Evolutionary conservation across 179 eudicot species (phyloP).

Genomic region (Dionaea muscipula): DNA sequence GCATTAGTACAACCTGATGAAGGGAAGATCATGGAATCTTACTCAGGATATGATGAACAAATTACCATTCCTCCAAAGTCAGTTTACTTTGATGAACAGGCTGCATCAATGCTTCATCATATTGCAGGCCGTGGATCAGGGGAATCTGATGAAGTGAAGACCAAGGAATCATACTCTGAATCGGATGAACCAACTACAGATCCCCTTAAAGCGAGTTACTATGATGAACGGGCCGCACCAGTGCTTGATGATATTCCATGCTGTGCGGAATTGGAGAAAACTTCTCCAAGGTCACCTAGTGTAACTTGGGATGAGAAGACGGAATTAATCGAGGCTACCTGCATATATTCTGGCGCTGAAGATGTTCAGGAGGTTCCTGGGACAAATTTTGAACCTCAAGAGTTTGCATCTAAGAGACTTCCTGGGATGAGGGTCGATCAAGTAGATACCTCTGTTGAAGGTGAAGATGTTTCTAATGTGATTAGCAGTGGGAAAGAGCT

Average conservation of each 20-base stretch:
- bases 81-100: too few relatives aligned
- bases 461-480: slow-evolving; percentile 6
- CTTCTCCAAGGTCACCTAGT: slow-evolving; percentile 29
- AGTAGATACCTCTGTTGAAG: slow-evolving; percentile 11
- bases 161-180: slow-evolving; percentile 24
- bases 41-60: slow-evolving; percentile 67
- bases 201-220: slow-evolving; percentile 23
- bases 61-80: slow-evolving; percentile 2
- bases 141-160: slow-evolving; percentile 29
- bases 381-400: slow-evolving; percentile 5
- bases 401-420: slow-evolving; percentile 21
- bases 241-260: slow-evolving; percentile 17
- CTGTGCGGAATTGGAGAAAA: slow-evolving; percentile 22
- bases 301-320: slow-evolving; percentile 69
- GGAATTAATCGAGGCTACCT: slow-evolving; percentile 34
- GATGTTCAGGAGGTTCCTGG: slow-evolving; percentile 12
- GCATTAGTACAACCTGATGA: slow-evolving; percentile 19
- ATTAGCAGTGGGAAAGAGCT: slow-evolving; percentile 3
- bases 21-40: slow-evolving; percentile 31
- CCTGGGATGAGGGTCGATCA: slow-evolving; percentile 3
- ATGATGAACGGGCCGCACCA: slow-evolving; percentile 24
- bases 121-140: slow-evolving; percentile 13
- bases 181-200: slow-evolving; percentile 17
- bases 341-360: slow-evolving; percentile 4
- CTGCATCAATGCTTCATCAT: slow-evolving; percentile 14